Base-by-base conservation (phyloP, 225 moss, liverwort and hornwort species). In the Sphagnum contortum region DNA sequence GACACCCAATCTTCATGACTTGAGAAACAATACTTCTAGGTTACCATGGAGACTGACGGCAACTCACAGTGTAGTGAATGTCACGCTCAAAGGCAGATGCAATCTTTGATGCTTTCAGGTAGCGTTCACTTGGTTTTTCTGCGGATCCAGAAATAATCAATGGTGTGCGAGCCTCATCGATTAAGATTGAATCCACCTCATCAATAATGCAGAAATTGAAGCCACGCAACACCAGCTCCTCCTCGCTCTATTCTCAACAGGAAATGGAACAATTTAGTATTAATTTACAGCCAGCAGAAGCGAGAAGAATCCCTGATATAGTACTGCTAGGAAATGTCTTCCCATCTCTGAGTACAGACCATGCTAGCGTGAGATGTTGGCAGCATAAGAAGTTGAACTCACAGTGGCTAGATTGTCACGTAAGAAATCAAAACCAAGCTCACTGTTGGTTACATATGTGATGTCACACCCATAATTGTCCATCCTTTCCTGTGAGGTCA, bases 131-230 rank as follows among this genome's bases (percentile, higher is more conserved):
- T 59, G 95, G 95, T 69, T 90, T 92, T 75, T 95, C 95, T 57
- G 95, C 95, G 66, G 89, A 84, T 53, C 95, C 95, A 50, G 95
- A 95, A 62, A 95, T 95, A 55, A 95, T 95, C 48, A 95, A 84
- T 9, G 95, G 95, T 57, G 95, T 95, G 67, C 95, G 86, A 61
- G 95, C 95, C 82, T 95, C 95, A 70, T 95, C 95, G 50, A 95
- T 88, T 56, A 95, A 80, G 57, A 95, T 92, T 3, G 92, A 92
- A 75, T 95, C 95, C 59, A 95, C 95, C 79, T 95, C 95, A 64
- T 95, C 95, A 68, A 95, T 95, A 4, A 95, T 91, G 78, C 95
- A 92, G 65, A 90, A 95, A 68, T 90, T 95, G 76, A 95, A 95
- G 8, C 84, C 90, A 70, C 95, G 88, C 54, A 95, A 79, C 68